A percentile compares a stretch with the other conserved stretches of the same genome.
phyloP scores from a whole-genome alignment of 2,329 filamentous ascomycete genomes.

The Hymenotorrendiella dingleyae region DNA sequence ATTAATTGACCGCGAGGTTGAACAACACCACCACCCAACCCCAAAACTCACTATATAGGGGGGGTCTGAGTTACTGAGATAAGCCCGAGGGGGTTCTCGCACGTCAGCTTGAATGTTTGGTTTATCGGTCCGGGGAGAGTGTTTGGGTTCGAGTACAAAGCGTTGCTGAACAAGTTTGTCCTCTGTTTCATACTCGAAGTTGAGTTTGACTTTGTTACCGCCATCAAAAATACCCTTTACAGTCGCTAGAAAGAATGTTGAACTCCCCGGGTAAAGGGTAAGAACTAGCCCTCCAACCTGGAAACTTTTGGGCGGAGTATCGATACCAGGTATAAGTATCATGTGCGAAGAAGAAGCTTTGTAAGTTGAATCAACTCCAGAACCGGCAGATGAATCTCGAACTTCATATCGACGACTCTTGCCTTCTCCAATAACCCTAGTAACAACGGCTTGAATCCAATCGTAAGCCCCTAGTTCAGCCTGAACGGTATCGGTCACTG shows the following conservation, averaged over 20 bases:
- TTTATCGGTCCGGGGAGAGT: too few species aligned
- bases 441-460: constrained; percentile 74
- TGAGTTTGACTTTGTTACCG: constrained; percentile 52
- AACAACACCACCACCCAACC: too few species aligned
- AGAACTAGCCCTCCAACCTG: constrained; percentile 64
- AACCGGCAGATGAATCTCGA: constrained; percentile 68
- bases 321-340: constrained; percentile 65
- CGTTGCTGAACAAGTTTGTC: constrained; percentile 69
- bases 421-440: constrained; percentile 67
- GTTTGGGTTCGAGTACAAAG: constrained; percentile 76
- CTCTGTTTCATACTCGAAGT: constrained; percentile 78
- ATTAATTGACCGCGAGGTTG: too few species aligned
- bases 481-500: too few species aligned
- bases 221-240: constrained; percentile 60
- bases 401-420: constrained; percentile 76
- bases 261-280: constrained; percentile 76
- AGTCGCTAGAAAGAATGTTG: constrained; percentile 79
- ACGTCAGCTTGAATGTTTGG: too few species aligned
- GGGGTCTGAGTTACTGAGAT: too few species aligned
- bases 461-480: constrained; percentile 48
- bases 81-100: too few species aligned
- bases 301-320: constrained; percentile 55
- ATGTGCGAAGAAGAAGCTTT: constrained; percentile 68
- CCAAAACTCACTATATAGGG: too few species aligned
- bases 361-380: constrained; percentile 53